Conservation (phyloP, 164 flowering plant species). For the Annona cherimola region DNA sequence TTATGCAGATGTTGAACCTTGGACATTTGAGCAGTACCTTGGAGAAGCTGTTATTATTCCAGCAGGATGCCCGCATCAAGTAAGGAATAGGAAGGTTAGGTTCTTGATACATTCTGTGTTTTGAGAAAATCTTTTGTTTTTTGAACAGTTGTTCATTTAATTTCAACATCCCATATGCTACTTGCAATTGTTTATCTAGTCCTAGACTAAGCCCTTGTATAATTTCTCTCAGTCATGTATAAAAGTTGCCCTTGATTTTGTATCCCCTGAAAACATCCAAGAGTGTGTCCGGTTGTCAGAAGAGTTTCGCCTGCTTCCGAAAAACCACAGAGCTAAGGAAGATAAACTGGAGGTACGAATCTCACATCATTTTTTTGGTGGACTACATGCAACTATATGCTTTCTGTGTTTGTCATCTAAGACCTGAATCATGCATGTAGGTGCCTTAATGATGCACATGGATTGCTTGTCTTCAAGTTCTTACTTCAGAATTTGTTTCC, state of each 20-base stretch:
- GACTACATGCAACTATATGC: background rate
- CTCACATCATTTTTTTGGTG: background rate
- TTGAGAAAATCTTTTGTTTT: background rate
- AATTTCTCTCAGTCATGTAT: conserved; percentile 34
- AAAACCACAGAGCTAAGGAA: conserved; percentile 43
- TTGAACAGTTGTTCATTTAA: background rate
- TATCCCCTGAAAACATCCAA: conserved; percentile 45
- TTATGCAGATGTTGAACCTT: conserved; percentile 60
- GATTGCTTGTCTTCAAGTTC: background rate
- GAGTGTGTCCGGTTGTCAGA: conserved; percentile 43
- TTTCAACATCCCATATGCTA: no score
- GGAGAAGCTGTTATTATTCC: conserved; percentile 86
- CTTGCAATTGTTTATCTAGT: background rate
- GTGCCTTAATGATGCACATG: background rate
- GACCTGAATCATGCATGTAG: background rate
- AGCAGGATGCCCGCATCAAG: conserved; percentile 90
- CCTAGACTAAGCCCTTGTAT: background rate
- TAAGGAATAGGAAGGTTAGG: conserved; percentile 61
- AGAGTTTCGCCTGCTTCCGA: conserved; percentile 41
- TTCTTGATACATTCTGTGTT: background rate
- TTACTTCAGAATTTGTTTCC: background rate
- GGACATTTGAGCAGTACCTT: conserved; percentile 80
- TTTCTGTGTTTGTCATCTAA: background rate
- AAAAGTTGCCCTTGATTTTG: conserved; percentile 49
- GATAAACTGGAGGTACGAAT: conserved; percentile 41